Evolutionary conservation across 345 rosid genomes (phyloP).

Genomic region (Linum tenue): DNA sequence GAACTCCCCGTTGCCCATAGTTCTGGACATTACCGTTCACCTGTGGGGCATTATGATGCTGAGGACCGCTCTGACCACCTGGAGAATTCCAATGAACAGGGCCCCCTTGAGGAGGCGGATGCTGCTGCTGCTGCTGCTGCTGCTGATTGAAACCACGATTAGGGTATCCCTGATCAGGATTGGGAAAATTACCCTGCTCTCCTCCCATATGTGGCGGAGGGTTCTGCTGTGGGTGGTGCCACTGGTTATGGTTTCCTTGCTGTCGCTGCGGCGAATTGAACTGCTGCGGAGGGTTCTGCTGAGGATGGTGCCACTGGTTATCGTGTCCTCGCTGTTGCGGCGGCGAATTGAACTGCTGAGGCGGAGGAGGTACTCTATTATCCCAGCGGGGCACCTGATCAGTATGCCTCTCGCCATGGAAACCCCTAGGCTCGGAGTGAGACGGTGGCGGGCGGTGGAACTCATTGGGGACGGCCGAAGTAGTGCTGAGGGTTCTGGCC

Average conservation of each 20-base stretch:
- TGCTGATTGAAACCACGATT: neutral
- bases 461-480: constrained; percentile 32
- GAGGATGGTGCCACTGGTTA: neutral
- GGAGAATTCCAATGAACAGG: constrained; percentile 13
- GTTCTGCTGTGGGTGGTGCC: neutral
- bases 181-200: neutral
- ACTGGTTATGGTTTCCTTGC: neutral
- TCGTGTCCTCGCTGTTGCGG: neutral
- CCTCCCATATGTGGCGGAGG: neutral
- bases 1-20: neutral
- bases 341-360: neutral
- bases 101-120: neutral
- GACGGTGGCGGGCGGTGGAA: constrained; percentile 17
- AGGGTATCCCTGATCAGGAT: neutral
- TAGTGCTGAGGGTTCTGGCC: constrained; percentile 31
- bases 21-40: constrained; percentile 8
- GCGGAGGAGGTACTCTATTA: constrained; percentile 26
- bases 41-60: constrained; percentile 6
- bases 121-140: too few relatives aligned
- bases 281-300: neutral
- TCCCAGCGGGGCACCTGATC: neutral
- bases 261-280: neutral
- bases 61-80: neutral
- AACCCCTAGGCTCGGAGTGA: constrained; percentile 6
- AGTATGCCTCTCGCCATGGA: constrained; percentile 14